A percentile compares a stretch with the other conserved stretches of the same genome.
Evolutionary conservation across 176 grass and related monocot genomes (phyloP).

Genomic region (Tuctoria greenei): DNA sequence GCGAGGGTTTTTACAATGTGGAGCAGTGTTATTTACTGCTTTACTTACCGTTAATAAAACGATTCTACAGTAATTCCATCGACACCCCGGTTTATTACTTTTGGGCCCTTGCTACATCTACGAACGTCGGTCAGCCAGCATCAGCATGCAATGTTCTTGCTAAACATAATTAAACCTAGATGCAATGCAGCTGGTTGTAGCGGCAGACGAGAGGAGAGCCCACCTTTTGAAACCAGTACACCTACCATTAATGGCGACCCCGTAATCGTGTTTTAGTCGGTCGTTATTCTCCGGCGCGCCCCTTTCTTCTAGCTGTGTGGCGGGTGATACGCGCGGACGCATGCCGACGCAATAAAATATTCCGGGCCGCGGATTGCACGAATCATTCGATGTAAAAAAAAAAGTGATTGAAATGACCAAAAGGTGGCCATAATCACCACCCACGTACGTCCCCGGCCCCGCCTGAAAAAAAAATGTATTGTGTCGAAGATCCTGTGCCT

Average conservation of each 20-base stretch:
- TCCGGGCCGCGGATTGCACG: conserved; percentile 32
- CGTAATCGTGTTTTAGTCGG: conserved; percentile 62
- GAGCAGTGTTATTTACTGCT: too few species aligned
- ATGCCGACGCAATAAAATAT: conserved; percentile 55
- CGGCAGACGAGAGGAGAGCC: not conserved
- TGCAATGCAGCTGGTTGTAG: not conserved
- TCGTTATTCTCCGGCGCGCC: conserved; percentile 34
- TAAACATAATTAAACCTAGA: conserved; percentile 6
- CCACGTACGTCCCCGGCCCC: not conserved
- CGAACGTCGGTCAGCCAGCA: too few species aligned
- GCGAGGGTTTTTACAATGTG: not conserved
- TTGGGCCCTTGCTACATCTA: too few species aligned
- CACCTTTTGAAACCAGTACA: conserved; percentile 47
- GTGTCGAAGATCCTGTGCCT: too few species aligned
- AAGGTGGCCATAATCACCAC: conserved; percentile 48
- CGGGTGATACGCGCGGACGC: conserved; percentile 58
- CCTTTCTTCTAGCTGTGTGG: conserved; percentile 7
- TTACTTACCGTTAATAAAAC: too few species aligned
- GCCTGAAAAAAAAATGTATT: too few species aligned
- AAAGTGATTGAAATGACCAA: conserved; percentile 67
- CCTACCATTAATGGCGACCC: conserved; percentile 53
- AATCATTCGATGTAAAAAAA: conserved; percentile 51
- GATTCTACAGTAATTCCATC: too few species aligned
- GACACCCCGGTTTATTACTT: too few species aligned
- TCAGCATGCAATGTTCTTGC: not conserved